Evolutionary conservation across 352 stramenopile species (phyloP).

Genomic region (Pythium coloratum): DNA sequence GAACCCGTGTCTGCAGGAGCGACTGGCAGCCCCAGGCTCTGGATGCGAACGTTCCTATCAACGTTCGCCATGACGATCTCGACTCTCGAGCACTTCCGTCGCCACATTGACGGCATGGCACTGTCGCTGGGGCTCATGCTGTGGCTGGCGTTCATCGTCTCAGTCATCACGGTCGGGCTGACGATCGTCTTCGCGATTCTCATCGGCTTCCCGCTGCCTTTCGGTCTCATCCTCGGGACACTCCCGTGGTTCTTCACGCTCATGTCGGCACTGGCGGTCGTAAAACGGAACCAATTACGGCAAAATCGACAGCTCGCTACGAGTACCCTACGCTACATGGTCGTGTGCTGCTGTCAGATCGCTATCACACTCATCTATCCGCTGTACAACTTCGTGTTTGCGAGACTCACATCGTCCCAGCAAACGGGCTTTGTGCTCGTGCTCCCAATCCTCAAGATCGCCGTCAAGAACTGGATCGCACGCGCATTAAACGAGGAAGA

Average conservation of each 20-base stretch:
- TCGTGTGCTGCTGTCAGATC: slow-evolving; percentile 17
- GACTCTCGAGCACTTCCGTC: slow-evolving; percentile 14
- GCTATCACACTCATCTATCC: slow-evolving; percentile 35
- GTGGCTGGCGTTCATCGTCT: slow-evolving; percentile 4
- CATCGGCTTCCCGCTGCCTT: slow-evolving; percentile 19
- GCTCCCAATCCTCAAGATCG: slow-evolving; percentile 43
- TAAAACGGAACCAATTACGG: slow-evolving; percentile 6
- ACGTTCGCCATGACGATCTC: slow-evolving; percentile 11
- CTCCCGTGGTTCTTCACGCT: slow-evolving; percentile 19
- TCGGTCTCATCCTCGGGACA: slow-evolving; percentile 10
- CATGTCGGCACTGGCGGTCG: neutral
- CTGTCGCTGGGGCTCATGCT: neutral
- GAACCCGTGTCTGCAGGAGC: slow-evolving; percentile 10
- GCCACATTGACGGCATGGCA: slow-evolving; percentile 17
- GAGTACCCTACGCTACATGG: slow-evolving; percentile 12
- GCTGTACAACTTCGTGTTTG: slow-evolving; percentile 42
- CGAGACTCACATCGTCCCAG: slow-evolving; percentile 18
- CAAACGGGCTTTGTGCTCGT: slow-evolving; percentile 40
- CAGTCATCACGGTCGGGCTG: slow-evolving; percentile 9
- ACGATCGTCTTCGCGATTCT: slow-evolving; percentile 10
- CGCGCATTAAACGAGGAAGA: slow-evolving; percentile 22
- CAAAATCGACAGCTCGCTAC: neutral
- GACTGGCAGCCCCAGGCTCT: slow-evolving; percentile 10
- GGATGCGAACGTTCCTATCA: slow-evolving; percentile 15
- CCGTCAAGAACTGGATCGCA: slow-evolving; percentile 40